A percentile compares a stretch with the other conserved stretches of the same genome.
phyloP scores from a whole-genome alignment of 768 basidiomycete species.

The Phylloporus sp. region DNA sequence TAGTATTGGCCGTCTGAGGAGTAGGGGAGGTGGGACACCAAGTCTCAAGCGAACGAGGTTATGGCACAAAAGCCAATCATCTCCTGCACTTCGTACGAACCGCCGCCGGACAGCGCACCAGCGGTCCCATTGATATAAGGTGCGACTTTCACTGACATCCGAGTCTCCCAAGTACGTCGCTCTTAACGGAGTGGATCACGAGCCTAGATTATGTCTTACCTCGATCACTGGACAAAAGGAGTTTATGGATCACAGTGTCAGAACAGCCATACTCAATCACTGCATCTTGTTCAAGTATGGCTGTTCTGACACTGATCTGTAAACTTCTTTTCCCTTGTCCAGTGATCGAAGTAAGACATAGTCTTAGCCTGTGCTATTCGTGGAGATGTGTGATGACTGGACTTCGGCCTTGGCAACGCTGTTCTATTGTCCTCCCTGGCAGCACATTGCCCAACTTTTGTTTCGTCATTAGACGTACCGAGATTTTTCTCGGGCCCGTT shows the following conservation, averaged over 20 bases:
- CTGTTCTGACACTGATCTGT: slow-evolving; percentile 7
- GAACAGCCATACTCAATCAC: slow-evolving; percentile 3
- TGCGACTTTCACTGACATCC: too few species aligned
- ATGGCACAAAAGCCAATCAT: slow-evolving; percentile 65
- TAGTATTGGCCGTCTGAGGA: too few species aligned
- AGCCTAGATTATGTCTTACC: slow-evolving; percentile 33
- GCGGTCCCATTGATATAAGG: too few species aligned
- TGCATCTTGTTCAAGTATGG: slow-evolving; percentile 14
- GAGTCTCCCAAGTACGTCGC: slow-evolving; percentile 68
- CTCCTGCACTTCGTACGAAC: slow-evolving; percentile 71
- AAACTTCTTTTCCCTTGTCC: slow-evolving; percentile 13
- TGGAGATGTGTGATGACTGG: slow-evolving; percentile 8
- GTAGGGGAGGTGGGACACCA: too few species aligned
- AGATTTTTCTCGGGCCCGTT: slow-evolving; percentile 9
- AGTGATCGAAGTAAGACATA: slow-evolving; percentile 32
- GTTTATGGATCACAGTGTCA: not conserved
- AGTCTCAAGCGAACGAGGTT: too few species aligned
- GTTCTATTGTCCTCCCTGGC: slow-evolving; percentile 24
- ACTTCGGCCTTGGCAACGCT: not conserved
- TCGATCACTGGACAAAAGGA: slow-evolving; percentile 19
- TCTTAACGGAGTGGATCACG: too few species aligned
- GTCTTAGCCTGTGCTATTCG: slow-evolving; percentile 13
- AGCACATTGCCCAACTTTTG: slow-evolving; percentile 17
- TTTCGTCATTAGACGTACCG: slow-evolving; percentile 11
- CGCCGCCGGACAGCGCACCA: too few species aligned